These are phyloP conservation scores for Zopfochytrium polystomum DNA, from an alignment of 371 early-diverging fungal species.

Conservation along the genomic window DNA sequence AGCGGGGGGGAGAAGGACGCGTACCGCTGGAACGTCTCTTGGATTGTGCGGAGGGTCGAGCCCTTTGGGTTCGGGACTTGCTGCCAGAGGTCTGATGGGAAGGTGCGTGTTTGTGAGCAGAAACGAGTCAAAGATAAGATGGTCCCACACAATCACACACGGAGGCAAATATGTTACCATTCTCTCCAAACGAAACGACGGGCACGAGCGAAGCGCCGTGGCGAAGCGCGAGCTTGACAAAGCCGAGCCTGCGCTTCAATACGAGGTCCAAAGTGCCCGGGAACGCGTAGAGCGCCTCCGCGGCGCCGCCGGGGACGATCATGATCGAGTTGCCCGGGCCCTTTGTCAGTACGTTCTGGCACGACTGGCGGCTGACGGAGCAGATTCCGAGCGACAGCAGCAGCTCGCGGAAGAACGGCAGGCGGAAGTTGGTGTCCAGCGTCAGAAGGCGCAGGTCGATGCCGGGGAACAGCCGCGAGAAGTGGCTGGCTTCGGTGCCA, in stretches of 20 bases:
- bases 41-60: constrained; percentile 29
- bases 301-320: constrained; percentile 55
- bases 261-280: constrained; percentile 44
- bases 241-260: constrained; percentile 44
- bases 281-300: constrained; percentile 40
- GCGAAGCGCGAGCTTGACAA: constrained; percentile 40
- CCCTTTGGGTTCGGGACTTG: constrained; percentile 45
- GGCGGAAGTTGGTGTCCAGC: constrained; percentile 46
- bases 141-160: too few relatives aligned
- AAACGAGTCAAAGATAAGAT: too few relatives aligned
- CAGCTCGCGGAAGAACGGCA: constrained; percentile 49
- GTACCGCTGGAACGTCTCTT: constrained; percentile 30
- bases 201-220: constrained; percentile 48
- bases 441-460: constrained; percentile 43
- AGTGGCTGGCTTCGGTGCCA: constrained; percentile 55
- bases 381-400: constrained; percentile 70
- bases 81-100: constrained; percentile 49
- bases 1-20: constrained; percentile 41
- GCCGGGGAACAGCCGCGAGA: constrained; percentile 41
- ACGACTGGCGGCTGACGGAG: constrained; percentile 73
- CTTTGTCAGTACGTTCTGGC: constrained; percentile 66
- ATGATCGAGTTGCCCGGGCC: constrained; percentile 71
- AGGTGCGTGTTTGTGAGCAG: too few relatives aligned
- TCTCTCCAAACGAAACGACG: constrained; percentile 55
- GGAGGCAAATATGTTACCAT: too few relatives aligned